Percentiles rank a stretch among this genome's conserved stretches.
Evolutionary conservation across 1,284 basidiomycete genomes (phyloP).

Genomic region (Puccinia triticina): DNA sequence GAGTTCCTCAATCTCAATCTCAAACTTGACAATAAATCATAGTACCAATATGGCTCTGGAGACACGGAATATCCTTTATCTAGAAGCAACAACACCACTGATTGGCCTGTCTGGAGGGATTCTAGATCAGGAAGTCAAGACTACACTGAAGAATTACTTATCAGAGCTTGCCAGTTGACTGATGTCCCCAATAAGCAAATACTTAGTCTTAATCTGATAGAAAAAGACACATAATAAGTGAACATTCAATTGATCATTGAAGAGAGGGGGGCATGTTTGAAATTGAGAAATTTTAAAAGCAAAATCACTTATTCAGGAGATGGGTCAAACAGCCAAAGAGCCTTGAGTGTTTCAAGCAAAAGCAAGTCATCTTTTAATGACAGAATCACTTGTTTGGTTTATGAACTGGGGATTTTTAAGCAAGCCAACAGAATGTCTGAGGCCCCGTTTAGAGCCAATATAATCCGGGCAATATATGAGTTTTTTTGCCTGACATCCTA

Average conservation of each 20-base stretch:
- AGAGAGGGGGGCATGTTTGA: constrained; percentile 60
- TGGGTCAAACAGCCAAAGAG: constrained; percentile 73
- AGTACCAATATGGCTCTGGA: constrained; percentile 72
- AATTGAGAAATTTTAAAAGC: not conserved
- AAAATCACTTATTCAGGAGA: constrained; percentile 72
- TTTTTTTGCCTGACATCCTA: no score
- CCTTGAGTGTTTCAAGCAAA: constrained; percentile 72
- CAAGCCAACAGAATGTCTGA: constrained; percentile 79
- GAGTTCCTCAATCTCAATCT: constrained; percentile 79
- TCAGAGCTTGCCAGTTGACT: constrained; percentile 78
- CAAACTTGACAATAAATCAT: constrained; percentile 82
- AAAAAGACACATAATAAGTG: constrained; percentile 61
- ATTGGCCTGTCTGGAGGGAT: not conserved
- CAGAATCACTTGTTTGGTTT: constrained; percentile 71
- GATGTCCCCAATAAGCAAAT: constrained; percentile 61
- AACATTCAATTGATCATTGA: constrained; percentile 67
- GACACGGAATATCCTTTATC: constrained; percentile 77
- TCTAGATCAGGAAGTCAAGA: no score
- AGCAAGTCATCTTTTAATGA: constrained; percentile 71
- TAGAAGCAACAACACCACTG: constrained; percentile 58
- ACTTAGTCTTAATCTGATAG: constrained; percentile 17
- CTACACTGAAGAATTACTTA: constrained; percentile 77
- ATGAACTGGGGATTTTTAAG: constrained; percentile 69
- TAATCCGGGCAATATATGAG: no score
- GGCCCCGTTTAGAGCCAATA: no score